Base-by-base conservation (phyloP, 441 rosid genomes). In the Gossypium trilobum region DNA sequence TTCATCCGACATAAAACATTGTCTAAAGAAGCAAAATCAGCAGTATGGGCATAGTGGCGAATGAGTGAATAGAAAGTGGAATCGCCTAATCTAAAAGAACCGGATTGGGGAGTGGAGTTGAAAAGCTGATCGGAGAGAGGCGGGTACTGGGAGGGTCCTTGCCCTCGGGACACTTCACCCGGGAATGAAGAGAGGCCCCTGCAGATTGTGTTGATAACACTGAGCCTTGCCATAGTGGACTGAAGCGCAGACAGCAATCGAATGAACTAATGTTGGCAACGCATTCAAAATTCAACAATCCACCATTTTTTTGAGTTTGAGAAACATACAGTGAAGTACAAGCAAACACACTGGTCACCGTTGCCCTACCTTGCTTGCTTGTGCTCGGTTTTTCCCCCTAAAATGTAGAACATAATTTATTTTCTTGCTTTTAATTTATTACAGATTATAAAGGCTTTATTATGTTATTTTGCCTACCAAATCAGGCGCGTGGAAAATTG, bases 1-100 rank as follows among this genome's bases (percentile, higher is more conserved):
- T 77, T 87, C 85, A 92, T 84, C 63, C 87, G 86, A 80, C 64
- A 76, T 60, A 94, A 80, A 68, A 90, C 82, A 78, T 61, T 76
- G 80, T 89, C 89, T 2, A 94, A 57, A 0, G 93, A 83, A 16
- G 48, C 60, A 16, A 94, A 88, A 83, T 94, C 91, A 68, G 88
- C 82, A 0, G 75, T 78, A 50, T 63, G 72, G 1, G 99, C 90
- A 72, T 84, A 80, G 59, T 67, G 85, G 71, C 88, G 84, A 70
- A 91, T 83, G 77, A 88, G 85, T 3, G 88, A 79, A 71, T 86
- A 89, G 27, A 91, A 87, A 22, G 97, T 87, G 19, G 95, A 89
- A 76, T 92, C 99, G 13, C 97, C 97, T 22, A 68, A 17, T 23
- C 80, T 80, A 78, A 82, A 89, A 52, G 97, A 86, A 65, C 97